Evolutionary conservation across 2,329 filamentous ascomycete genomes (phyloP).

Genomic region (Tolypocladium album): DNA sequence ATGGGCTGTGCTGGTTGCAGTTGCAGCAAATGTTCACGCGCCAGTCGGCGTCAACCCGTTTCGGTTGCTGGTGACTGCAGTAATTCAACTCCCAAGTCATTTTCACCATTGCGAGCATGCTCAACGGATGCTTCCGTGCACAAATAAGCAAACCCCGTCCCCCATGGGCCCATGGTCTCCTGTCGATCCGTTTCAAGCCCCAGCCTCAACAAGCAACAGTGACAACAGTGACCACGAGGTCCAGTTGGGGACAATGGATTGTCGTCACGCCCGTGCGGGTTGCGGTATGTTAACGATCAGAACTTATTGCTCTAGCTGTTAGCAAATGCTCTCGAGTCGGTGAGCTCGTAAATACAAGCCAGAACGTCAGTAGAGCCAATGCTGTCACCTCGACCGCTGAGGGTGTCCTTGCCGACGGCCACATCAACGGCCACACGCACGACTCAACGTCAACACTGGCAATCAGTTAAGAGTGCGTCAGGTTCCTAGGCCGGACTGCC

Average conservation of each 20-base stretch:
- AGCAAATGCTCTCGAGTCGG: background rate
- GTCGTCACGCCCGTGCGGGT: too few relatives aligned
- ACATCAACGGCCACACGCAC: background rate
- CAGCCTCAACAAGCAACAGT: background rate
- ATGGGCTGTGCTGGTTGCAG: background rate
- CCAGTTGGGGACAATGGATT: too few relatives aligned
- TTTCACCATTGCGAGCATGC: background rate
- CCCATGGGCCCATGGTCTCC: too few relatives aligned
- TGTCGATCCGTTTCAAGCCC: background rate
- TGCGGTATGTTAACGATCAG: too few relatives aligned
- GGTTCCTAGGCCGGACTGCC: background rate
- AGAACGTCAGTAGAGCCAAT: background rate
- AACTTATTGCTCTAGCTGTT: too few relatives aligned
- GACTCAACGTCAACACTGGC: background rate
- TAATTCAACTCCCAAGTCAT: too few relatives aligned
- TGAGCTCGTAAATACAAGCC: background rate
- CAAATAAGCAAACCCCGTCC: too few relatives aligned
- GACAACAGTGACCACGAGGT: too few relatives aligned
- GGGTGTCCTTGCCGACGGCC: background rate
- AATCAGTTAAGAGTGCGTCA: background rate
- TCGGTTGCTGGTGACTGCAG: background rate
- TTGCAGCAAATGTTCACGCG: background rate
- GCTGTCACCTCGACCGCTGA: background rate
- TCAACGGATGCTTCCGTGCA: too few relatives aligned
- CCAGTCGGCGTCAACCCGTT: background rate